These are phyloP conservation scores for Entomortierella chlamydospora DNA, from an alignment of 192 early-diverging fungal species.

Conservation along the genomic window DNA sequence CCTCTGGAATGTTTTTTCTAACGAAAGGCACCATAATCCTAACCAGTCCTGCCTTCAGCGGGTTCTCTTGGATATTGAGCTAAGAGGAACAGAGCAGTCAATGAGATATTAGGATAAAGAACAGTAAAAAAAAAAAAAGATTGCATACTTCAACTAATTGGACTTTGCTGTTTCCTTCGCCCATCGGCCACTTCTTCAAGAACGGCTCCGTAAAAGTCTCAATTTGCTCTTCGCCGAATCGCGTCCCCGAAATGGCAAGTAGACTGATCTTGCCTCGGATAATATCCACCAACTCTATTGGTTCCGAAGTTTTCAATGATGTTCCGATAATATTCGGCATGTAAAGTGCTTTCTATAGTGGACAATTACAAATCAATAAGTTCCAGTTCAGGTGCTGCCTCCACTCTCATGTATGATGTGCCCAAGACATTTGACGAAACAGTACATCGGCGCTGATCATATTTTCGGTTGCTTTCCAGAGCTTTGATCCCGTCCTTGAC, in stretches of 20 bases:
- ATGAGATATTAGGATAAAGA: background rate
- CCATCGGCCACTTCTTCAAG: slow-evolving; percentile 46
- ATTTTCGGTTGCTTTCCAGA: slow-evolving; percentile 58
- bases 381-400: no score
- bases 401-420: background rate
- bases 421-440: background rate
- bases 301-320: slow-evolving; percentile 52
- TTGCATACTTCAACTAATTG: slow-evolving; percentile 60
- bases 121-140: background rate
- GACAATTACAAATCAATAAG: no score
- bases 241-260: slow-evolving; percentile 62
- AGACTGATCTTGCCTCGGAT: slow-evolving; percentile 58
- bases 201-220: slow-evolving; percentile 61
- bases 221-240: slow-evolving; percentile 64
- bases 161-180: slow-evolving; percentile 22
- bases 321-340: slow-evolving; percentile 66
- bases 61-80: slow-evolving; percentile 69
- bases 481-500: slow-evolving; percentile 58
- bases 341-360: slow-evolving; percentile 59
- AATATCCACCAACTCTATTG: slow-evolving; percentile 55
- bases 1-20: slow-evolving; percentile 52
- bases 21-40: slow-evolving; percentile 64
- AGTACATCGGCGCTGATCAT: slow-evolving; percentile 60
- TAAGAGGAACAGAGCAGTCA: slow-evolving; percentile 5
- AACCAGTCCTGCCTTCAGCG: slow-evolving; percentile 58